Evolutionary conservation across 345 rosid genomes (phyloP).

Genomic region (Arabis hirsuta): DNA sequence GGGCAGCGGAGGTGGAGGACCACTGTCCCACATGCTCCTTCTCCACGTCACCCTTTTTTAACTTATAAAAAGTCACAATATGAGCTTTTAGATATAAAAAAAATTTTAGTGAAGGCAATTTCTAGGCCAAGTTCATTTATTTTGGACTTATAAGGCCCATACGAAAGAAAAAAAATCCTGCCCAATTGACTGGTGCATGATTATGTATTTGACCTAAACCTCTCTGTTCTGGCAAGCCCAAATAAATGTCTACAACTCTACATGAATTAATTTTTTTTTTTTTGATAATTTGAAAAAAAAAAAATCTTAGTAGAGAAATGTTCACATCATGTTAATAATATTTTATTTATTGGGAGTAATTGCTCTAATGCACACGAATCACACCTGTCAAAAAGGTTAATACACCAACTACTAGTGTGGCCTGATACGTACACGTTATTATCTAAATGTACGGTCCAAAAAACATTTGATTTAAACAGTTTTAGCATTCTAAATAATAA

Average conservation of each 20-base stretch:
- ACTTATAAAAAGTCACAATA: too few species aligned
- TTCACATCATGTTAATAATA: too few species aligned
- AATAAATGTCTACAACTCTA: background rate
- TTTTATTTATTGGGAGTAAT: too few species aligned
- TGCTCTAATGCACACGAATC: background rate
- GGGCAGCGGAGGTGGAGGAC: too few species aligned
- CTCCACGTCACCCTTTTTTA: too few species aligned
- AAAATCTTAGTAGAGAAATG: too few species aligned
- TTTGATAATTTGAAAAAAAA: background rate
- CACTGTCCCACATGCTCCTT: too few species aligned
- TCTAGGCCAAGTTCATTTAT: background rate
- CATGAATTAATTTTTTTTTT: background rate
- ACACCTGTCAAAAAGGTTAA: background rate
- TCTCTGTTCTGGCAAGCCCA: conserved; percentile 8
- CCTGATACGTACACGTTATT: conserved; percentile 34
- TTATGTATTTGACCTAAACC: background rate
- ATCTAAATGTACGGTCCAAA: conserved; percentile 17
- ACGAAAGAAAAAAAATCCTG: background rate
- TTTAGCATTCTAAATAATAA: background rate
- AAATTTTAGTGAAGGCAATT: background rate
- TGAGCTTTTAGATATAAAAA: background rate
- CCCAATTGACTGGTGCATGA: conserved; percentile 2
- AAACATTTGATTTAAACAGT: background rate
- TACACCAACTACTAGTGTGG: conserved; percentile 20
- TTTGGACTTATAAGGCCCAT: background rate